Percentiles rank a stretch among this genome's conserved stretches.
These are phyloP conservation scores for Starmerella sirachaensis DNA, from an alignment of 805 yeast species.

Conservation along the genomic window DNA sequence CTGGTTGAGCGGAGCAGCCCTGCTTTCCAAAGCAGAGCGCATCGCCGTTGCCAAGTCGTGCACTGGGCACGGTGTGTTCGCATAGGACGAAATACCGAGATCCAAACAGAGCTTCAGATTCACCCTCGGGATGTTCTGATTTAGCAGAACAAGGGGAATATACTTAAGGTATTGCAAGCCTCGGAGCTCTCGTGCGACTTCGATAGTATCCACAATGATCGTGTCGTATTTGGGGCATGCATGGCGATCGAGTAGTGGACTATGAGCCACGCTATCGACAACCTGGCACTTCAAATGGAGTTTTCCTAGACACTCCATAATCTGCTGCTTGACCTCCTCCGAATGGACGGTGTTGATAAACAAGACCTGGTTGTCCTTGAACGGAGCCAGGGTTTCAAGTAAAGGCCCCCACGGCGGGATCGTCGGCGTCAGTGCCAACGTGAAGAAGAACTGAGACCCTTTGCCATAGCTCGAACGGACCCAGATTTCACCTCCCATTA, in stretches of 20 bases:
- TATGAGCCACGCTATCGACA: conserved; percentile 43
- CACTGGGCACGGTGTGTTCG: conserved; percentile 76
- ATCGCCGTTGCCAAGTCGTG: conserved; percentile 72
- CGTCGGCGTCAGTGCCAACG: conserved; percentile 68
- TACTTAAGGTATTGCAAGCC: conserved; percentile 66
- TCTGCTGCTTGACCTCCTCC: conserved; percentile 37
- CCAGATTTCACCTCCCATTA: conserved; percentile 94
- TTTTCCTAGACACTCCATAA: conserved; percentile 39
- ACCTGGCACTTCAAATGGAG: conserved; percentile 53
- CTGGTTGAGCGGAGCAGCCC: conserved; percentile 66
- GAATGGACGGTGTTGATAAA: conserved; percentile 58
- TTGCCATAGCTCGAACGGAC: conserved; percentile 67
- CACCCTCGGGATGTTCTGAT: conserved; percentile 61
- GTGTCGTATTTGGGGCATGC: conserved; percentile 51
- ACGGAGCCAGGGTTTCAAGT: conserved; percentile 59
- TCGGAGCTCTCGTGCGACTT: conserved; percentile 58
- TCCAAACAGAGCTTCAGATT: conserved; percentile 75
- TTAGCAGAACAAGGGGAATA: conserved; percentile 69
- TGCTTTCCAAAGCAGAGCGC: conserved; percentile 73
- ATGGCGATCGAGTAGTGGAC: conserved; percentile 33
- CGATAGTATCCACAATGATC: conserved; percentile 69
- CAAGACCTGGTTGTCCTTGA: conserved; percentile 55
- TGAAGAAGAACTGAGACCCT: conserved; percentile 76
- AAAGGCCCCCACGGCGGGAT: conserved; percentile 47
- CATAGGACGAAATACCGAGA: conserved; percentile 76